A percentile compares a stretch with the other conserved stretches of the same genome.
phyloP scores from a whole-genome alignment of 495 filamentous ascomycete species.

The Aspergillus cristatus region DNA sequence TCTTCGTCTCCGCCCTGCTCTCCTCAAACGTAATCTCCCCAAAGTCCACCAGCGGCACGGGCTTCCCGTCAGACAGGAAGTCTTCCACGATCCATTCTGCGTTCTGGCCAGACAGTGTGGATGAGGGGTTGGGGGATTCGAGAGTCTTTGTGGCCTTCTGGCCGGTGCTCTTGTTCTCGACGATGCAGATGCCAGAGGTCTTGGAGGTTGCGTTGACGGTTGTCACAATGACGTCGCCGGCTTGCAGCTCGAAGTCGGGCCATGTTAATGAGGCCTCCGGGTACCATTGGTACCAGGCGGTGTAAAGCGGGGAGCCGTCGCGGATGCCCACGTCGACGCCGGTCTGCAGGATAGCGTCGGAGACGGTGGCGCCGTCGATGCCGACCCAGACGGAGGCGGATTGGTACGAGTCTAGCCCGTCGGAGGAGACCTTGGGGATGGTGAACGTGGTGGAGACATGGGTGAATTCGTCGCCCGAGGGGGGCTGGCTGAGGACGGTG shows the following conservation, averaged over 20 bases:
- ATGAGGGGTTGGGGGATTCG: conserved; percentile 10
- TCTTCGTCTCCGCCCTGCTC: not conserved
- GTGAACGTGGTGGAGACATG: conserved; percentile 39
- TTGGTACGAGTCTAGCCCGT: conserved; percentile 30
- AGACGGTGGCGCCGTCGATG: conserved; percentile 47
- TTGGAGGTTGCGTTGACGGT: conserved; percentile 38
- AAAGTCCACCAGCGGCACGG: not conserved
- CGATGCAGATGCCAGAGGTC: conserved; percentile 35
- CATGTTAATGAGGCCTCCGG: conserved; percentile 40
- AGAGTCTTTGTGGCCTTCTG: conserved; percentile 21
- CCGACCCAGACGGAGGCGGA: conserved; percentile 49
- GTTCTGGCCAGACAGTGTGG: conserved; percentile 39
- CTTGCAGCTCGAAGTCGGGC: conserved; percentile 42
- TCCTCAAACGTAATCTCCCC: not conserved
- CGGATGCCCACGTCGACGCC: conserved; percentile 45
- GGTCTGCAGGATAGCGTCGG: conserved; percentile 45
- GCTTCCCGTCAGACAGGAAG: not conserved
- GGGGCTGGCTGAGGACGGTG: conserved; percentile 34
- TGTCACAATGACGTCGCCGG: conserved; percentile 43
- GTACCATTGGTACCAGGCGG: conserved; percentile 56
- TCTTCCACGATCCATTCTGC: conserved; percentile 59
- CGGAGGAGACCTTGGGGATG: conserved; percentile 36
- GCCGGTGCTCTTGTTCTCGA: conserved; percentile 45
- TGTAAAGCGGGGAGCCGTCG: conserved; percentile 24
- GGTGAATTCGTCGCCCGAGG: conserved; percentile 21